Base-by-base conservation (phyloP, 139 green algal genomes). In the Limnomonas spitsbergensis region DNA sequence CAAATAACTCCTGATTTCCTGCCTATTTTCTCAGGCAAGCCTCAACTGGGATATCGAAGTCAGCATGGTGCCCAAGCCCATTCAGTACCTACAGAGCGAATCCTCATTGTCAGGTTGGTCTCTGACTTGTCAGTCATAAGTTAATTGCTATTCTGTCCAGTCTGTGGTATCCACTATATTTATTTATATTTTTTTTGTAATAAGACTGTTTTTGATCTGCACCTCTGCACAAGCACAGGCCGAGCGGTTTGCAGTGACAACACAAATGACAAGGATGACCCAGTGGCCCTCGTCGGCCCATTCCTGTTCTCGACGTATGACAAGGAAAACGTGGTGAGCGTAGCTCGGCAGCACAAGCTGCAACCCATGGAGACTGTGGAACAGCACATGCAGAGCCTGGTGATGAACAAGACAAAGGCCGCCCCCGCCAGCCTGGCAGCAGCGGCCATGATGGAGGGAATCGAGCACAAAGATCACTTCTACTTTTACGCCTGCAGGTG, bases 31-130 rank as follows among this genome's bases (percentile, higher is more conserved):
- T 61, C 47, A 61, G 47, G 47, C 47, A 29, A 20, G 47, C 14
- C 47, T 61, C 47, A 61, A 61, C 47, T 61, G 47, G 47, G 47
- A 61, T 61, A 61, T 61, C 47, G 14, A 61, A 20, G 47, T 61
- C 14, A 29, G 20, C 47, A 14, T 61, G 47, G 20, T 61, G 47
- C 47, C 47, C 20, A 61, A 61, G 47, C 47, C 47, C 47, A 29
- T 20, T 29, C 14, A 29, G 47, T 61, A 29, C 47, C 47, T 61
- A 14, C 14, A 61, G 47, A 61, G 47, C 47, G 47, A 14, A 14
- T 61, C 47, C 20, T 20, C n/a, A n/a, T n/a, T n/a, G n/a, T n/a
- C n/a, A n/a, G n/a, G n/a, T n/a, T n/a, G n/a, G n/a, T n/a, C n/a
- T n/a, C n/a, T n/a, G n/a, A n/a, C n/a, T n/a, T n/a, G n/a, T n/a